phyloP scores from a whole-genome alignment of 768 basidiomycete genomes.

The Rhizopogon rudus region DNA sequence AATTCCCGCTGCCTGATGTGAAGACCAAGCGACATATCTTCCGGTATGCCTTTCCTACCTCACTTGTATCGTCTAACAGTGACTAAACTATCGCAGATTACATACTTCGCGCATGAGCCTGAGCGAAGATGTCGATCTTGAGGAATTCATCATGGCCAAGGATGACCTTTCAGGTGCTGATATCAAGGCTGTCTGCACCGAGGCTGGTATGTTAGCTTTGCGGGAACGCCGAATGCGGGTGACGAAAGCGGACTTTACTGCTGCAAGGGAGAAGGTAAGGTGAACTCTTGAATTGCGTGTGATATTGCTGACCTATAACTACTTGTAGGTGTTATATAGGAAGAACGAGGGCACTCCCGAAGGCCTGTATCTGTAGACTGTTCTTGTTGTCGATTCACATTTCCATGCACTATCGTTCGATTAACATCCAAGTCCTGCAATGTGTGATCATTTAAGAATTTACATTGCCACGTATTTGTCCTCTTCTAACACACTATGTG shows the following conservation, averaged over 20 bases:
- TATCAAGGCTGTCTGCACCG: constrained; percentile 98
- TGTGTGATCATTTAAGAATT: background rate
- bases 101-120: constrained; percentile 96
- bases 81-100: constrained; percentile 40
- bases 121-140: constrained; percentile 82
- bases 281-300: background rate
- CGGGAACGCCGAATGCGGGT: constrained; percentile 95
- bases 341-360: constrained; percentile 98
- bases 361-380: constrained; percentile 69
- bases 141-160: constrained; percentile 93
- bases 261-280: constrained; percentile 88
- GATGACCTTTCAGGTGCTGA: constrained; percentile 97
- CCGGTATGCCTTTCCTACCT: constrained; percentile 43
- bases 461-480: too few species aligned
- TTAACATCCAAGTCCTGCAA: background rate
- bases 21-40: constrained; percentile 99
- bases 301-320: constrained; percentile 7
- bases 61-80: background rate
- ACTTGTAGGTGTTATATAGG: constrained; percentile 71
- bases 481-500: too few species aligned
- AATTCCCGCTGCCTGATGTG: constrained; percentile 94
- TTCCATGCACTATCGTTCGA: background rate
- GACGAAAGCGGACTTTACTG: constrained; percentile 83
- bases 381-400: background rate
- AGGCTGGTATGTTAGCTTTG: constrained; percentile 93